A percentile compares a stretch with the other conserved stretches of the same genome.
Evolutionary conservation across 768 basidiomycete species (phyloP).

Genomic region (Rhodotorula diobovata): DNA sequence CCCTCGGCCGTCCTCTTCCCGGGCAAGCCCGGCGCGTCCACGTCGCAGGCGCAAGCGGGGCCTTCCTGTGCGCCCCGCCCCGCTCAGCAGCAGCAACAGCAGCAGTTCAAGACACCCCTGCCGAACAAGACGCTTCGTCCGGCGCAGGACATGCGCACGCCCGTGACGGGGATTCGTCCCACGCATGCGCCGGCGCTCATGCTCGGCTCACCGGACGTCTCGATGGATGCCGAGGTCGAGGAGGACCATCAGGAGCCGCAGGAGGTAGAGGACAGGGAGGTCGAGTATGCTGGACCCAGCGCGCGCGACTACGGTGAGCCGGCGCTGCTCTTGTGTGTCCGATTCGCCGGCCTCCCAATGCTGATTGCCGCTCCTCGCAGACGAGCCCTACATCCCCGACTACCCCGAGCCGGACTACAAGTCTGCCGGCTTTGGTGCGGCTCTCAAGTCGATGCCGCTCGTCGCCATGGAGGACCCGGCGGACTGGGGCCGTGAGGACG

Average conservation of each 20-base stretch:
- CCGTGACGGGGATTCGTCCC: not conserved
- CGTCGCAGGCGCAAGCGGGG: slow-evolving; percentile 8
- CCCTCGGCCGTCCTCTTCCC: slow-evolving; percentile 13
- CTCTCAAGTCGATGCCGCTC: not conserved
- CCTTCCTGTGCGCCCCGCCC: not conserved
- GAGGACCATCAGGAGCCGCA: not conserved
- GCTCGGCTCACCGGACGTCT: slow-evolving; percentile 10
- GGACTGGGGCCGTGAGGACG: not conserved
- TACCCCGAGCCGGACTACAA: slow-evolving; percentile 6
- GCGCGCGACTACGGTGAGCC: slow-evolving; percentile 16
- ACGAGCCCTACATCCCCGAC: slow-evolving; percentile 18
- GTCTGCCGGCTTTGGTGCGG: not conserved
- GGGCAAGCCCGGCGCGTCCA: slow-evolving; percentile 5
- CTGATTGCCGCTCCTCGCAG: not conserved
- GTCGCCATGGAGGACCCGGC: not conserved
- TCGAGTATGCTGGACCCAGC: slow-evolving; percentile 15
- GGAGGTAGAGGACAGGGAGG: slow-evolving; percentile 6
- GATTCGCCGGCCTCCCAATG: no score
- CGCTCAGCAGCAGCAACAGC: not conserved
- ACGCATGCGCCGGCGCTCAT: not conserved
- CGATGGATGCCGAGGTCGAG: slow-evolving; percentile 1
- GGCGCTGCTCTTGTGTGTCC: no score
- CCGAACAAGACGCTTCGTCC: slow-evolving; percentile 6
- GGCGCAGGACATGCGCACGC: not conserved
- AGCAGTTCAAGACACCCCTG: slow-evolving; percentile 9